Percentiles rank a stretch among this genome's conserved stretches.
Conservation (phyloP, 345 rosid species). For the Geranium brycei region DNA sequence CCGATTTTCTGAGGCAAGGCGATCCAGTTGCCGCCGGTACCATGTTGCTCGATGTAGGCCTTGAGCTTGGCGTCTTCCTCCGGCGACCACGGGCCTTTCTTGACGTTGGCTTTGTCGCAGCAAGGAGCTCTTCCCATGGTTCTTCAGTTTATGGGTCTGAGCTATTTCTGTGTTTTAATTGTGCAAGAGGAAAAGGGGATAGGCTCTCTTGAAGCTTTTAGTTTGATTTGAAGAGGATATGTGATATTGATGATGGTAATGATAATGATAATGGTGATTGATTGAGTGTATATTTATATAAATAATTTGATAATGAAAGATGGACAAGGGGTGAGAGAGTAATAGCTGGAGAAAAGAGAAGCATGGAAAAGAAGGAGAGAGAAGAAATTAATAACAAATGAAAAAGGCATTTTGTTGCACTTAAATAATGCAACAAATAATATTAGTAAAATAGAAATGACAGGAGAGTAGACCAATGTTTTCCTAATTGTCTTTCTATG, state of each 20-base stretch:
- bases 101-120: conserved; percentile 77
- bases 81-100: conserved; percentile 91
- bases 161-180: too few species aligned
- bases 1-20: conserved; percentile 26
- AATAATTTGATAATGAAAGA: not conserved
- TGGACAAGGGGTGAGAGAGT: conserved; percentile 7
- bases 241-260: not conserved
- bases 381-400: too few species aligned
- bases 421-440: too few species aligned
- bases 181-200: not conserved
- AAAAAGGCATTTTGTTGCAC: too few species aligned
- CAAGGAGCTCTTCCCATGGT: conserved; percentile 89
- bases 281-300: not conserved
- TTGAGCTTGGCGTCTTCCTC: conserved; percentile 58
- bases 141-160: not conserved
- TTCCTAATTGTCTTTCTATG: too few species aligned
- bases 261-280: conserved; percentile 1
- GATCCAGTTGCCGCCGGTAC: conserved; percentile 69
- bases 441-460: too few species aligned
- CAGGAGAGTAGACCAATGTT: too few species aligned
- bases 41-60: conserved; percentile 15
- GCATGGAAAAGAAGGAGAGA: too few species aligned
- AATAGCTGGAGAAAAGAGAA: conserved; percentile 11
- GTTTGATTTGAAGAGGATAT: not conserved
- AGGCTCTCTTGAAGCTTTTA: not conserved